Evolutionary conservation across 176 grass and related monocot species (phyloP), one percentile per base, ranked within the genome.

Genomic region (Aegilops longissima): DNA sequence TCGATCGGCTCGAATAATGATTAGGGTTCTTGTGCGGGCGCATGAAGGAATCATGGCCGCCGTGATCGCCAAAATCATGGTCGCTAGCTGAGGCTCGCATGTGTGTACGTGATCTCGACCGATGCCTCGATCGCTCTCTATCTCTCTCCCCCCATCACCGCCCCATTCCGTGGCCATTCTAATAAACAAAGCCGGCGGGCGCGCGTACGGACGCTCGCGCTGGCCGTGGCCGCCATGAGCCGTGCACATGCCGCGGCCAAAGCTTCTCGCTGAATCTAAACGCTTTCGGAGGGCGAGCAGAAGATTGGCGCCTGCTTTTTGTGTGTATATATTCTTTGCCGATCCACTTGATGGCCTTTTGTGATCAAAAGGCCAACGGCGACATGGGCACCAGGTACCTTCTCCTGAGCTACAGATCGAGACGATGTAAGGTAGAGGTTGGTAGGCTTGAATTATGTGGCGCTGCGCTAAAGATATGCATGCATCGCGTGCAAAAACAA

Each of bases 211-310:
- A 85, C 82, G n/a, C 71, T 1, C n/a, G 33, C 62, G 20, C 33
- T 42, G 30, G 54, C 69, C 34, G n/a, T 18, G 78, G 78, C 84
- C 76, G 85, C 81, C 89, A 87, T 91, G 85, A 84, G 67, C 74
- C 85, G 16, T 80, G 85, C 89, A 87, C 73, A 79, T 79, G 74
- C 63, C 56, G 47, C 31, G 39, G 78, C 82, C 70, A 81, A 89
- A 82, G 84, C 83, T 92, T 89, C 81, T 82, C 68, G 90, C 69
- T 83, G 45, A 90, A 85, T 81, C 85, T 83, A 27, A 70, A 45
- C 62, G 24, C 62, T 44, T 51, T 38, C 6, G 3, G 9, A 25
- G 12, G 23, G 35, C 45, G 35, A 42, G 69, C 83, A 63, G 61
- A 51, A 38, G 68, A 56, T 74, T 47, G n/a, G 40, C 64, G 78